Conservation (phyloP, 345 rosid species). For the Moringa oleifera region DNA sequence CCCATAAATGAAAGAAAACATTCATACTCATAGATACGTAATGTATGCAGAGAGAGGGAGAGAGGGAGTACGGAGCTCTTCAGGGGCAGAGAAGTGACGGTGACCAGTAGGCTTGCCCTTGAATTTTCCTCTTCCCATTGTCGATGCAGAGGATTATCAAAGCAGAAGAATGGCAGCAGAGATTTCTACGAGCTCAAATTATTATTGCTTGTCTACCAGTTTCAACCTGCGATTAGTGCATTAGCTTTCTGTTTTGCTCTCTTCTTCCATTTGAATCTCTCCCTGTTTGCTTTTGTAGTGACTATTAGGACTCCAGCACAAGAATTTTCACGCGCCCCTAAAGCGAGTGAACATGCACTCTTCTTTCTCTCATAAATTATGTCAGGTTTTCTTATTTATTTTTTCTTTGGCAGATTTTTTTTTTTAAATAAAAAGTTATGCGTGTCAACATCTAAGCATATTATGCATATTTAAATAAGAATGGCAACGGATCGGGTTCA, state of each 20-base stretch:
- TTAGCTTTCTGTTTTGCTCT: background rate
- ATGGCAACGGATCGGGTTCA: no score
- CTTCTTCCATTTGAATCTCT: background rate
- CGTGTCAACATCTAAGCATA: no score
- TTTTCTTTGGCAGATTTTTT: no score
- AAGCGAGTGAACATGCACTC: no score
- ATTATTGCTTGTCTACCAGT: no score
- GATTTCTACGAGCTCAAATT: no score
- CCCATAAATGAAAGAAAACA: background rate
- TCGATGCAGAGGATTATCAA: background rate
- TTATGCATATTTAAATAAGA: no score
- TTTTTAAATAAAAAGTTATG: no score
- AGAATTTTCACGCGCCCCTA: background rate
- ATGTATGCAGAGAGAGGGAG: background rate
- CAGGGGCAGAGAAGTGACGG: constrained; percentile 65
- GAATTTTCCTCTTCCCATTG: constrained; percentile 71
- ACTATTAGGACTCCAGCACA: background rate
- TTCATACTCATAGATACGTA: background rate
- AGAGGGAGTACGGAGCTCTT: constrained; percentile 42
- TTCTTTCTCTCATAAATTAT: no score
- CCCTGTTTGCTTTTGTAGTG: background rate
- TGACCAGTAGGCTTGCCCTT: constrained; percentile 78
- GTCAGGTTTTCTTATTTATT: no score
- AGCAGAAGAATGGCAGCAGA: background rate
- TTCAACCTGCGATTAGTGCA: no score